phyloP scores from a whole-genome alignment of 1,284 basidiomycete species.

The Apiotrichum sp. region DNA sequence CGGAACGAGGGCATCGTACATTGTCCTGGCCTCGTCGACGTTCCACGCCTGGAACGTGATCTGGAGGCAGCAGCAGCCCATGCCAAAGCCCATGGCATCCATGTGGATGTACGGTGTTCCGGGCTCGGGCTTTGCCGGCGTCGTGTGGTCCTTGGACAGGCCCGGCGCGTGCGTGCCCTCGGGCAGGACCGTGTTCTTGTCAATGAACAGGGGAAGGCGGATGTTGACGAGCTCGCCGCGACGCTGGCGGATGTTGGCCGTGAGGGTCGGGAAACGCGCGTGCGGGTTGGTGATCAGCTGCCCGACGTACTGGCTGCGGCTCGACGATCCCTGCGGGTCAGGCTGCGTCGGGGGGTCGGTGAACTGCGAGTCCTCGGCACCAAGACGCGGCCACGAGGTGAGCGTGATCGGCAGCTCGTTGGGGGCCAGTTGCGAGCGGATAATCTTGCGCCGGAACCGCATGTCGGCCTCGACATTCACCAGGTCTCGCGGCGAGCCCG shows the following conservation, averaged over 20 bases:
- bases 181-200: conserved; percentile 60
- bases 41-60: conserved; percentile 97
- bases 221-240: conserved; percentile 92
- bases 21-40: conserved; percentile 78
- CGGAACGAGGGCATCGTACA: conserved; percentile 93
- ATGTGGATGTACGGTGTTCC: conserved; percentile 75
- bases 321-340: conserved; percentile 66
- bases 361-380: conserved; percentile 72
- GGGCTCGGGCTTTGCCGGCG: conserved; percentile 45
- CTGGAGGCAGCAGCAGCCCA: conserved; percentile 98
- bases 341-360: conserved; percentile 83
- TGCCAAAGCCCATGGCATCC: conserved; percentile 99
- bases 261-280: conserved; percentile 82
- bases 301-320: conserved; percentile 81
- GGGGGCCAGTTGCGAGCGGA: conserved; percentile 70
- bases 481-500: conserved; percentile 75
- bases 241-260: conserved; percentile 86
- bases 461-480: conserved; percentile 90
- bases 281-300: conserved; percentile 96
- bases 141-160: conserved; percentile 15
- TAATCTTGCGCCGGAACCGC: conserved; percentile 81
- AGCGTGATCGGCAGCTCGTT: conserved; percentile 89
- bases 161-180: conserved; percentile 19
- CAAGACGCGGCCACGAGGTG: conserved; percentile 91
- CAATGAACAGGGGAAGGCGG: conserved; percentile 89